Base-by-base conservation (phyloP, 768 basidiomycete genomes). In the Tylopilus sp. region DNA sequence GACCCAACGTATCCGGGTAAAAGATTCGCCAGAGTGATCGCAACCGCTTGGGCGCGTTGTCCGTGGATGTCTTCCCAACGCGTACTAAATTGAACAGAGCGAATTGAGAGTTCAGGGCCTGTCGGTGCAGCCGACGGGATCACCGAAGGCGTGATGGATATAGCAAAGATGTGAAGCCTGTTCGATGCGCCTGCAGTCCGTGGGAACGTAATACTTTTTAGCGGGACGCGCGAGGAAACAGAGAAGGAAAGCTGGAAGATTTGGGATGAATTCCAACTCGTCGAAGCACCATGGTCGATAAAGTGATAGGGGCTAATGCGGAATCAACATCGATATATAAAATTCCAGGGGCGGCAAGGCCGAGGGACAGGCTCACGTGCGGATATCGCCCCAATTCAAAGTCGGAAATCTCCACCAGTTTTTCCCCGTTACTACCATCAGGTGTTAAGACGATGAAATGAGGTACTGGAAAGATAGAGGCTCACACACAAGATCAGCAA, bases 1-100 rank as follows among this genome's bases (percentile, higher is more conserved):
- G 60, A 45, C 2, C 40, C 57, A 1, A 67, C 44, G 31, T 44
- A 66, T 2, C 66, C 64, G 0, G 80, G 75, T 9, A 78, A 65
- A 11, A 80, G 65, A 54, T 83, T 83, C 21, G 75, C 74, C 12
- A 83, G 55, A 0, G 78, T 79, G 36, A 83, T 72, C 40, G 79
- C 76, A 0, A 83, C 73, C 0, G 71, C 73, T 55, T 81, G 79
- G 4, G 73, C 73, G 22, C 71, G 73, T 43, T 60, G 59, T 3
- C 66, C 68, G 23, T 67, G 39, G 23, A 74, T 59, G 18, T 70
- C 59, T 28, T 75, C 72, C 78, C 78, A 80, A 20, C 78, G 71
- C 0, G 71, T 73, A 8, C 74, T 74, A 48, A 79, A 79, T 11
- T 72, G 68, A 1, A 72, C 73, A 12, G 65, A 67, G 25, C 76